Percentiles rank a stretch among this genome's conserved stretches.
These are phyloP conservation scores for Alternaria gaisen DNA, from an alignment of 2,329 filamentous ascomycete genomes.

Conservation along the genomic window DNA sequence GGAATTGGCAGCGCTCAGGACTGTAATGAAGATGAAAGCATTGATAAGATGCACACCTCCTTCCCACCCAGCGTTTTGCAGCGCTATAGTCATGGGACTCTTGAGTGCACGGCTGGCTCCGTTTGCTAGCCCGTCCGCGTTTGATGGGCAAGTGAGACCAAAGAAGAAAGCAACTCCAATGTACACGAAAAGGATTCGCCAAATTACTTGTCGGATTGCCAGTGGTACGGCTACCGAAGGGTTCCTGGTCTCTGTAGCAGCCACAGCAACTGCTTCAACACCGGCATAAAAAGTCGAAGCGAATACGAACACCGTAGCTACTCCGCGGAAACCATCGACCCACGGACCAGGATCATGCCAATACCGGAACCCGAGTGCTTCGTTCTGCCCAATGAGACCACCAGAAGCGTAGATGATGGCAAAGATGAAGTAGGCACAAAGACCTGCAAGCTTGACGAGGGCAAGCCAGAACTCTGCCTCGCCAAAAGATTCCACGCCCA, in stretches of 20 bases:
- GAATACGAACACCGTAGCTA: conserved; percentile 55
- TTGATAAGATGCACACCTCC: conserved; percentile 80
- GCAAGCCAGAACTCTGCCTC: conserved; percentile 57
- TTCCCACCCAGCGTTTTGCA: conserved; percentile 77
- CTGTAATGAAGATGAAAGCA: conserved; percentile 69
- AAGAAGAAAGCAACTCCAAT: conserved; percentile 55
- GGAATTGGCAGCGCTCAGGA: conserved; percentile 67
- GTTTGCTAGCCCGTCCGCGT: conserved; percentile 70
- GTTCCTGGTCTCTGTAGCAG: conserved; percentile 52
- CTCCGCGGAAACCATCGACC: conserved; percentile 53
- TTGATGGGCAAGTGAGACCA: conserved; percentile 74
- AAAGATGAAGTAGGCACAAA: conserved; percentile 53
- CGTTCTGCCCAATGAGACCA: conserved; percentile 42
- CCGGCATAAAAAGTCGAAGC: conserved; percentile 54
- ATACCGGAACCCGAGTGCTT: conserved; percentile 48
- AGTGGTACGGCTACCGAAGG: conserved; percentile 57
- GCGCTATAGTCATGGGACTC: conserved; percentile 58
- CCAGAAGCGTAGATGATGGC: conserved; percentile 51
- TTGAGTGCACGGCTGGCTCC: conserved; percentile 70
- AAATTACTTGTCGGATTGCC: conserved; percentile 58
- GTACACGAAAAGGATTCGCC: conserved; percentile 56
- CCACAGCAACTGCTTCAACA: conserved; percentile 49
- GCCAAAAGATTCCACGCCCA: conserved; percentile 54
- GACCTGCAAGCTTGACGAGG: conserved; percentile 50
- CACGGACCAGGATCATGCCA: conserved; percentile 54